A percentile compares a stretch with the other conserved stretches of the same genome.
Conservation (phyloP, 495 filamentous ascomycete genomes). For the Thermochaetoides thermophila region DNA sequence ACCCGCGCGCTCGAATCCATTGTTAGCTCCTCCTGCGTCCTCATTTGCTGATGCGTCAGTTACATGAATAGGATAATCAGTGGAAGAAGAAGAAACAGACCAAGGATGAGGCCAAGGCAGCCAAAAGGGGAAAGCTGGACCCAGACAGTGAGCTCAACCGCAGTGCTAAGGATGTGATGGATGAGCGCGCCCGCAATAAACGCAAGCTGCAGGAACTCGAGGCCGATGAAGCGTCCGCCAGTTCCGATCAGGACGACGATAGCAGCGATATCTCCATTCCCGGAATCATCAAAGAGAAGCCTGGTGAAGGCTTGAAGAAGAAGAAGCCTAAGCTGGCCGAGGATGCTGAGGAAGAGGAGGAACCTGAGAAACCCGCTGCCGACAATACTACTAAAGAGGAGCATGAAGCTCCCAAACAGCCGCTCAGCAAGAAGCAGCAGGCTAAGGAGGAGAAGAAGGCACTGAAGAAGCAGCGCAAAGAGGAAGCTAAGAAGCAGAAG, state of each 20-base stretch:
- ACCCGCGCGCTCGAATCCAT: no score
- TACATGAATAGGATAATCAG: no score
- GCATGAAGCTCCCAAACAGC: slow-evolving; percentile 14
- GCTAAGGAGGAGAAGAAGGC: slow-evolving; percentile 22
- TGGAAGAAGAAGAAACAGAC: slow-evolving; percentile 81
- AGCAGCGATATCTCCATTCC: slow-evolving; percentile 22
- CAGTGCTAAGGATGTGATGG: slow-evolving; percentile 72
- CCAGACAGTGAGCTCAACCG: slow-evolving; percentile 57
- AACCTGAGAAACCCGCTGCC: slow-evolving; percentile 23
- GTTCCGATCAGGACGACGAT: slow-evolving; percentile 21
- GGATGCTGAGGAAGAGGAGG: slow-evolving; percentile 28
- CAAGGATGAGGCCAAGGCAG: slow-evolving; percentile 63
- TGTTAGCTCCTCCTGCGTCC: no score
- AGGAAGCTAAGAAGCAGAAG: slow-evolving; percentile 20
- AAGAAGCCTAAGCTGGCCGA: slow-evolving; percentile 30
- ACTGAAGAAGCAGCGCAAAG: slow-evolving; percentile 25
- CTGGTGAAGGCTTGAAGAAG: slow-evolving; percentile 38
- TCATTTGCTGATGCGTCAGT: slow-evolving; percentile 9
- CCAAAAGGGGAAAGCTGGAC: slow-evolving; percentile 70
- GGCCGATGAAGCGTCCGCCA: slow-evolving; percentile 14
- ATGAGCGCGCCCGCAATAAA: slow-evolving; percentile 61
- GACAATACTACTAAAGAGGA: slow-evolving; percentile 24
- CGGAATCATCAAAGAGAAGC: slow-evolving; percentile 37
- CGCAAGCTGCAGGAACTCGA: slow-evolving; percentile 32
- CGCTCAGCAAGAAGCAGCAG: slow-evolving; percentile 15